Evolutionary conservation across 139 green algal genomes (phyloP), one percentile per base, ranked within the genome.

Genomic region (Coccomyxa sp.): DNA sequence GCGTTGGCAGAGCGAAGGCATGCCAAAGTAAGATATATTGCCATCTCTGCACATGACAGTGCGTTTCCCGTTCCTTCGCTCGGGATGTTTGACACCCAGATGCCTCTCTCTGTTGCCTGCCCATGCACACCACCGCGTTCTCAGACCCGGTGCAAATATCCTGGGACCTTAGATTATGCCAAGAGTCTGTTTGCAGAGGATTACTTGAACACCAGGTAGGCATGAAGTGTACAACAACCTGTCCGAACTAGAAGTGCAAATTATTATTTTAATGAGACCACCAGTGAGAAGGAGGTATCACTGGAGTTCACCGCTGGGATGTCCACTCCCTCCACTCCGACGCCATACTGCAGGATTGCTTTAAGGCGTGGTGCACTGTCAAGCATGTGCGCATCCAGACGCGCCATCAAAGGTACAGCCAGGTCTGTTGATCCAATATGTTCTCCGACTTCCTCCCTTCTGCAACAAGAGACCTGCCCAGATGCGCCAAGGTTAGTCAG

Each of bases 261-360:
- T 51, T 51, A 51, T 11, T 51, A n/a, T n/a, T n/a, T n/a, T n/a
- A n/a, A n/a, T n/a, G n/a, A n/a, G n/a, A n/a, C n/a, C n/a, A n/a
- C n/a, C n/a, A n/a, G 38, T 51, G 38, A 51, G 38, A 3, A 7
- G 38, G 38, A n/a, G n/a, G n/a, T n/a, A n/a, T n/a, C n/a, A 51
- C 38, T 51, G 63, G 63, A 71, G 21, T 32, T 30, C 77, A 81
- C 32, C 0, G 32, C 57, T 18, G 77, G 51, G 57, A 81, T 81
- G 77, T 81, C 32, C 23, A 81, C 51, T 18, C 45, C 32, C 76
- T 80, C 32, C 76, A 80, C 30, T 10, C 77, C 77, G 13, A 94
- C 92, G 1, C 92, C 92, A 76, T 89, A 95, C 45, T 95, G 92
- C 7, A 95, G 82, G 32, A 95, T 86, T 30, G 95, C 77, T 79